Conservation (phyloP, 2,329 filamentous ascomycete species). For the Cladosporium velox region DNA sequence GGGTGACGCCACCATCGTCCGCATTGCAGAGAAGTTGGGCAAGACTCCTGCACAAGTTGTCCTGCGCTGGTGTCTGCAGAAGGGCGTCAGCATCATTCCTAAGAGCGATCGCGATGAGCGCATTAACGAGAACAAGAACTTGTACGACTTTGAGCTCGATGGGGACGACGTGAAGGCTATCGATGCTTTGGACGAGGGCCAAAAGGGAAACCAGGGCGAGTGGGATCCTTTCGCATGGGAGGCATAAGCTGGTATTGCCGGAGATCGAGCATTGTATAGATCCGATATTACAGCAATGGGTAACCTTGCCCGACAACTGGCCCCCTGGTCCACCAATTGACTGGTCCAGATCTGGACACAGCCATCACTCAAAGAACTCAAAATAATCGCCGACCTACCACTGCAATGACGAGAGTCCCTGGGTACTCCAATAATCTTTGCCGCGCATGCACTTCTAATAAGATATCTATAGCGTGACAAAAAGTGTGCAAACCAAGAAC, state of each 20-base stretch:
- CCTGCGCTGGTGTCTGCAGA: slow-evolving; percentile 77
- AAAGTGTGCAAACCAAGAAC: neutral
- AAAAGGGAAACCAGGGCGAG: slow-evolving; percentile 23
- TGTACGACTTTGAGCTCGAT: slow-evolving; percentile 42
- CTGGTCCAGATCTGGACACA: neutral
- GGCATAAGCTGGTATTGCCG: neutral
- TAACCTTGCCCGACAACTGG: neutral
- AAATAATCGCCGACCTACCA: neutral
- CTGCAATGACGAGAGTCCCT: neutral
- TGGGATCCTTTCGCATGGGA: slow-evolving; percentile 27
- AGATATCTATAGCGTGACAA: neutral
- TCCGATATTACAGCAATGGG: neutral
- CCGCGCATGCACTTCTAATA: neutral
- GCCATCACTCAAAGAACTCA: no score
- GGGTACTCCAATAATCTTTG: neutral
- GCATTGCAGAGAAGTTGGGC: slow-evolving; percentile 67
- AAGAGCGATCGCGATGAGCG: slow-evolving; percentile 42
- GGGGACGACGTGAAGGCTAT: slow-evolving; percentile 39
- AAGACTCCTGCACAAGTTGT: slow-evolving; percentile 74
- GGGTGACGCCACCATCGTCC: slow-evolving; percentile 63
- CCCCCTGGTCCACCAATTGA: neutral
- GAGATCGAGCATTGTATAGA: neutral
- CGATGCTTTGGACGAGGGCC: slow-evolving; percentile 37
- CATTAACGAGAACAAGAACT: slow-evolving; percentile 40
- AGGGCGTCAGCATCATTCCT: slow-evolving; percentile 58